These are phyloP conservation scores for Alternaria ventricosa DNA, from an alignment of 2,329 filamentous ascomycete species.

Conservation along the genomic window DNA sequence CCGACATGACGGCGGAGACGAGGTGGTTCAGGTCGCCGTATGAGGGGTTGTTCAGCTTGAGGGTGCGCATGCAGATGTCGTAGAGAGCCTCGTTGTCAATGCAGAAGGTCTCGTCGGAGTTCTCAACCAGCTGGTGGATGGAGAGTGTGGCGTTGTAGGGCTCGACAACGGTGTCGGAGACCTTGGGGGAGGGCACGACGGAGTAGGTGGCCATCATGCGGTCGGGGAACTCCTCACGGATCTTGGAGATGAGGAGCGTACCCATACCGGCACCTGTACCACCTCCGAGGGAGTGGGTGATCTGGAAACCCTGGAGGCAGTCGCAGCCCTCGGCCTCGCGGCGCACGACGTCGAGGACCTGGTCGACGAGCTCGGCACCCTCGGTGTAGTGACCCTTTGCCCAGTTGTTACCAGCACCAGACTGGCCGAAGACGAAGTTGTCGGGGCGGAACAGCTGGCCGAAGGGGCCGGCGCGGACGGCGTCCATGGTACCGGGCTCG, in stretches of 20 bases:
- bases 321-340: conserved; percentile 99
- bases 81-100: conserved; percentile 99
- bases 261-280: conserved; percentile 99
- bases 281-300: conserved; percentile 99
- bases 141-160: conserved; percentile 99
- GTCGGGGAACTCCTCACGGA: conserved; percentile 99
- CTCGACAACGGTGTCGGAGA: conserved; percentile 99
- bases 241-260: conserved; percentile 99
- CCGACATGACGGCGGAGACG: conserved; percentile 99
- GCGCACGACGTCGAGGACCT: conserved; percentile 97
- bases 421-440: conserved; percentile 99
- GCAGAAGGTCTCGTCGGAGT: conserved; percentile 99
- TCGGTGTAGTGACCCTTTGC: conserved; percentile 99
- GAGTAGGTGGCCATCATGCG: conserved; percentile 99
- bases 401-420: conserved; percentile 99
- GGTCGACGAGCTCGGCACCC: conserved; percentile 97
- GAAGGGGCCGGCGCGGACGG: conserved; percentile 96
- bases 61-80: conserved; percentile 99
- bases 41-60: conserved; percentile 98
- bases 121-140: conserved; percentile 98
- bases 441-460: conserved; percentile 99
- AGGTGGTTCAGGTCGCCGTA: conserved; percentile 99
- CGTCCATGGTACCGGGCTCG: conserved; percentile 99
- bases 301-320: conserved; percentile 99
- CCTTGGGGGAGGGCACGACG: conserved; percentile 97